Conservation (phyloP, 257 asterid species). For the Gentiana dahurica region DNA sequence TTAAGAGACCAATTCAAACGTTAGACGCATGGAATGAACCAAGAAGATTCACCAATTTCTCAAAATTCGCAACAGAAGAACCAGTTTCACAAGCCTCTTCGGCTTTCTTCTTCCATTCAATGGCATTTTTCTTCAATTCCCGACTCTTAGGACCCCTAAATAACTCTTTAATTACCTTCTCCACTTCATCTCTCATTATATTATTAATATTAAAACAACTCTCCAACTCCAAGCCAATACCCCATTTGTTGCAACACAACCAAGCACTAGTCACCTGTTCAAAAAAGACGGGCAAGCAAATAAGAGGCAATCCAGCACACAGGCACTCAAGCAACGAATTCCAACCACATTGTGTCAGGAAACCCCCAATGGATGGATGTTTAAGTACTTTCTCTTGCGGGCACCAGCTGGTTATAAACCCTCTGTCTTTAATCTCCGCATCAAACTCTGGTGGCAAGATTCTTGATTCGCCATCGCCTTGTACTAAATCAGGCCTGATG, state of each 20-base stretch:
- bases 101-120: slow-evolving; percentile 13
- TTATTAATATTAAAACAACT: background rate
- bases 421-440: slow-evolving; percentile 6
- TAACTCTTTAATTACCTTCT: slow-evolving; percentile 7
- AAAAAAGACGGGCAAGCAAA: slow-evolving; percentile 17
- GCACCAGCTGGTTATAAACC: slow-evolving; percentile 16
- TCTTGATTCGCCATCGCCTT: slow-evolving; percentile 10
- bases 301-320: slow-evolving; percentile 14
- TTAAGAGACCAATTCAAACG: too few relatives aligned
- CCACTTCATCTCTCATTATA: slow-evolving; percentile 9
- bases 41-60: slow-evolving; percentile 11
- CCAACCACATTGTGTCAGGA: slow-evolving; percentile 17
- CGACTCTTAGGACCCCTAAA: slow-evolving; percentile 10
- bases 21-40: too few relatives aligned
- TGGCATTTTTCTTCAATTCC: slow-evolving; percentile 9
- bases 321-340: slow-evolving; percentile 14
- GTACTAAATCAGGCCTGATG: slow-evolving; percentile 14
- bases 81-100: slow-evolving; percentile 7
- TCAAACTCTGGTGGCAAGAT: slow-evolving; percentile 12
- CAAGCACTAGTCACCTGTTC: slow-evolving; percentile 15
- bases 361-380: slow-evolving; percentile 17
- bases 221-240: slow-evolving; percentile 11
- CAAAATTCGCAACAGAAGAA: slow-evolving; percentile 13
- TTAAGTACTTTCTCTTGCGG: slow-evolving; percentile 15
- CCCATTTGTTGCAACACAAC: slow-evolving; percentile 7